A percentile compares a stretch with the other conserved stretches of the same genome.
Evolutionary conservation across 2,329 filamentous ascomycete genomes (phyloP).

Genomic region (Epichloe scottii): DNA sequence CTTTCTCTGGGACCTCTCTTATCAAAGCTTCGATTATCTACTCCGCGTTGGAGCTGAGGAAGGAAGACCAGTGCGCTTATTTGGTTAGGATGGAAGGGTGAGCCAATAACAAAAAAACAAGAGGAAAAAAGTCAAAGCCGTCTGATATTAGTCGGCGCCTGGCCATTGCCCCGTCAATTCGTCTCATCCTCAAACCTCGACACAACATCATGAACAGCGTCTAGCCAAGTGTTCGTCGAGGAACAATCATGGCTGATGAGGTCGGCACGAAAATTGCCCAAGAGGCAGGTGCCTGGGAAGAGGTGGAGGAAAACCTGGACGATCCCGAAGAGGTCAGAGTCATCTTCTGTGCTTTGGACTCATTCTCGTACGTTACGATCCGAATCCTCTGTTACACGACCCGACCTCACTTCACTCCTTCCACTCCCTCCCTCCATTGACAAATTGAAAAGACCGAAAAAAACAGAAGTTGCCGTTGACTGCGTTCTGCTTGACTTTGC

Average conservation of each 20-base stretch:
- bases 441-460: too few relatives aligned
- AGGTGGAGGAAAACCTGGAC: conserved; percentile 50
- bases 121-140: background rate
- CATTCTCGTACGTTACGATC: conserved; percentile 58
- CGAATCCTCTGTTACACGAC: too few relatives aligned
- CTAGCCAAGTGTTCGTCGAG: background rate
- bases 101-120: background rate
- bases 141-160: background rate
- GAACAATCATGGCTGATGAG: conserved; percentile 2
- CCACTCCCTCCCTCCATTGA: too few relatives aligned
- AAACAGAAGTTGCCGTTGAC: too few relatives aligned
- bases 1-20: background rate
- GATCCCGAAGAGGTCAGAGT: conserved; percentile 74
- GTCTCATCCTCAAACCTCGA: background rate
- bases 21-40: background rate
- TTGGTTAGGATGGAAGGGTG: background rate
- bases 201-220: background rate
- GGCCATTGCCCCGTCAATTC: background rate
- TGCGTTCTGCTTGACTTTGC: background rate
- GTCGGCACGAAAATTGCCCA: background rate
- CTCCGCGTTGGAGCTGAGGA: background rate
- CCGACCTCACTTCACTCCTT: too few relatives aligned
- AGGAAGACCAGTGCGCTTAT: background rate
- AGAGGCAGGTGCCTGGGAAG: conserved; percentile 38
- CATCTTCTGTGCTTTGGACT: conserved; percentile 73